Evolutionary conservation across 805 yeast genomes (phyloP).

Genomic region (Saccharomyces eubayanus): DNA sequence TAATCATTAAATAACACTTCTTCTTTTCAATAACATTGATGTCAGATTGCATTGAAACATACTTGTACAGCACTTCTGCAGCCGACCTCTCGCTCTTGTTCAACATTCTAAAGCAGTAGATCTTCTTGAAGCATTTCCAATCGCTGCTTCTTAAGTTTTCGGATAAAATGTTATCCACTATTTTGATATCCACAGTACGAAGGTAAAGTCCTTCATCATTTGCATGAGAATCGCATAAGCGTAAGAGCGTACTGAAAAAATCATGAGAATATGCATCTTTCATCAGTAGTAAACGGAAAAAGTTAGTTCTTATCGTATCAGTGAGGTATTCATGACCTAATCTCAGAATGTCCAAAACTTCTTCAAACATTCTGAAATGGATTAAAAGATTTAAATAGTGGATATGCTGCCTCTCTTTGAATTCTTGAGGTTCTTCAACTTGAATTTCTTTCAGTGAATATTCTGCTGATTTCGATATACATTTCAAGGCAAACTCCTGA

Average conservation of each 20-base stretch:
- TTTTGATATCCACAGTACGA: conserved; percentile 17
- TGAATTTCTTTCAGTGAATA: conserved; percentile 11
- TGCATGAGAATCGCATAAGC: conserved; percentile 9
- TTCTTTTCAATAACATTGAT: conserved; percentile 5
- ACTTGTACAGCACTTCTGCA: conserved; percentile 23
- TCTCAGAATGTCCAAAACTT: conserved; percentile 26
- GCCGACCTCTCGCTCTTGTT: conserved; percentile 26
- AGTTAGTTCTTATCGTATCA: conserved; percentile 14
- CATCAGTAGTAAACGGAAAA: conserved; percentile 15
- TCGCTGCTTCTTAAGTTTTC: conserved; percentile 8
- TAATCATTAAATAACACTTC: conserved; percentile 20
- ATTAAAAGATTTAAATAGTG: conserved; percentile 23
- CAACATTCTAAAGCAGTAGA: conserved; percentile 24
- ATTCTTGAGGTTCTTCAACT: conserved; percentile 13
- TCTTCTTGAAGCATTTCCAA: conserved; percentile 21
- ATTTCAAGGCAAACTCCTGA: conserved; percentile 19
- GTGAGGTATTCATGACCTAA: conserved; percentile 21
- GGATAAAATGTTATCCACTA: conserved; percentile 20
- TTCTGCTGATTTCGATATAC: conserved; percentile 25
- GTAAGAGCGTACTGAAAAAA: conserved; percentile 21
- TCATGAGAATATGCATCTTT: conserved; percentile 9
- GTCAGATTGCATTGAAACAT: conserved; percentile 5
- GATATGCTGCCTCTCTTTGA: conserved; percentile 17
- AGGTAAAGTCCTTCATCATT: conserved; percentile 9
- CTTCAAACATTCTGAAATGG: conserved; percentile 20